Percentiles rank a stretch among this genome's conserved stretches.
Conservation (phyloP, 257 asterid species). For the Solanum piurae region DNA sequence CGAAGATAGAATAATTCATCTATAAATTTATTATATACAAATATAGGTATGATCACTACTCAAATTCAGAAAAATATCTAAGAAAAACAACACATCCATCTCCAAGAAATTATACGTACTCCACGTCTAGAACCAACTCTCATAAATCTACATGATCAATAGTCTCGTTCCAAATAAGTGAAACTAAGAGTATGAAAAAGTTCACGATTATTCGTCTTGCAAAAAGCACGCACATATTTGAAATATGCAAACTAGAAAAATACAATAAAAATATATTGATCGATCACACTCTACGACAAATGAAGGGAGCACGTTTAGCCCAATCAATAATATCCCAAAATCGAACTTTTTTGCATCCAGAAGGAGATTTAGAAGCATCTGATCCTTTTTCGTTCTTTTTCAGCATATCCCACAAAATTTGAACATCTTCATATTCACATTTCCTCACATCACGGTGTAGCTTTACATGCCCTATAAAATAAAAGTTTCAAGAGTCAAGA, state of each 20-base stretch:
- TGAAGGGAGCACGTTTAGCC: conserved; percentile 29
- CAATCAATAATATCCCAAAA: conserved; percentile 16
- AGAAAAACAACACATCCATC: not conserved
- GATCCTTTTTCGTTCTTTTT: conserved; percentile 15
- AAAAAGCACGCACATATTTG: not conserved
- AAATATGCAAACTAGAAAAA: not conserved
- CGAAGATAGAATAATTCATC: not conserved
- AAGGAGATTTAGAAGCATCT: not conserved
- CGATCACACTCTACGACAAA: conserved; percentile 5
- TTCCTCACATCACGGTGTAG: conserved; percentile 27
- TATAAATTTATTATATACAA: not conserved
- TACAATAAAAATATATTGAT: not conserved
- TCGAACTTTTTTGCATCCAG: not conserved
- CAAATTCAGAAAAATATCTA: not conserved
- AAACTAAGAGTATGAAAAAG: not conserved
- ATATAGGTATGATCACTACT: not conserved
- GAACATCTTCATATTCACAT: conserved; percentile 64
- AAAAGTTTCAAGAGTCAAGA: not conserved
- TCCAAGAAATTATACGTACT: not conserved
- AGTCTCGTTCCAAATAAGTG: not conserved
- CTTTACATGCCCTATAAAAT: conserved; percentile 26
- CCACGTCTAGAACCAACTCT: not conserved
- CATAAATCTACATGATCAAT: not conserved
- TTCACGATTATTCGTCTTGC: not conserved
- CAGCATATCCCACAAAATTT: conserved; percentile 48